phyloP scores from a whole-genome alignment of 352 stramenopile genomes.

The Globisporangium solare region DNA sequence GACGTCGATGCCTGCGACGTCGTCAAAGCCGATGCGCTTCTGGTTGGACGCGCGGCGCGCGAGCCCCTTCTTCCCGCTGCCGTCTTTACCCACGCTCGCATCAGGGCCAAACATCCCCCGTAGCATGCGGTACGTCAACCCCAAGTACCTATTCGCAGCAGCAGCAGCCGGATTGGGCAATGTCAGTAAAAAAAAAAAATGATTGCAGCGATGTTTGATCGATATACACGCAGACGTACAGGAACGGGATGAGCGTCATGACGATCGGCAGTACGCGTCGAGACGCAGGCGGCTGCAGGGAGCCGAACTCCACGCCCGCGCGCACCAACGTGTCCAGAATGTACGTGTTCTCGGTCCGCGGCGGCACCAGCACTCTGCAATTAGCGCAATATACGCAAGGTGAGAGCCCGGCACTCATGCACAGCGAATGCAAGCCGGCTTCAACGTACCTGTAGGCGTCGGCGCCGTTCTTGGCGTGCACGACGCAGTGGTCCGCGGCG shows the following conservation, averaged over 20 bases:
- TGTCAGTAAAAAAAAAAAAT: too few relatives aligned
- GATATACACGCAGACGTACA: slow-evolving; percentile 42
- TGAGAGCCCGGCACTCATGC: slow-evolving; percentile 1
- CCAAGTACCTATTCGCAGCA: slow-evolving; percentile 50
- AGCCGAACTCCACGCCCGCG: slow-evolving; percentile 68
- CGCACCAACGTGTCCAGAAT: slow-evolving; percentile 58
- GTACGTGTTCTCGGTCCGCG: slow-evolving; percentile 66
- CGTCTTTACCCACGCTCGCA: slow-evolving; percentile 64
- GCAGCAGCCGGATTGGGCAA: background rate
- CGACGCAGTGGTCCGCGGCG: slow-evolving; percentile 48
- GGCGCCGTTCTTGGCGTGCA: slow-evolving; percentile 36
- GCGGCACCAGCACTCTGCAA: slow-evolving; percentile 60
- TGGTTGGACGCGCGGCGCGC: slow-evolving; percentile 22
- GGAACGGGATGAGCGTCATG: slow-evolving; percentile 69
- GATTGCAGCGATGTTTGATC: too few relatives aligned
- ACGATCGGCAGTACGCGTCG: slow-evolving; percentile 47
- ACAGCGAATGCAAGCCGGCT: background rate
- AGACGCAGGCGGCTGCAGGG: slow-evolving; percentile 36
- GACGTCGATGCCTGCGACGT: slow-evolving; percentile 92
- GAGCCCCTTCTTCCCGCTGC: slow-evolving; percentile 40
- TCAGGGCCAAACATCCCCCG: slow-evolving; percentile 48
- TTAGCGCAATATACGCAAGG: slow-evolving; percentile 5
- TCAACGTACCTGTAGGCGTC: slow-evolving; percentile 59
- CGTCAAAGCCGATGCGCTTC: slow-evolving; percentile 82
- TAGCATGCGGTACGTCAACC: slow-evolving; percentile 82